Evolutionary conservation across 495 filamentous ascomycete genomes (phyloP), one percentile per base, ranked within the genome.

Genomic region (Neurospora sp.): DNA sequence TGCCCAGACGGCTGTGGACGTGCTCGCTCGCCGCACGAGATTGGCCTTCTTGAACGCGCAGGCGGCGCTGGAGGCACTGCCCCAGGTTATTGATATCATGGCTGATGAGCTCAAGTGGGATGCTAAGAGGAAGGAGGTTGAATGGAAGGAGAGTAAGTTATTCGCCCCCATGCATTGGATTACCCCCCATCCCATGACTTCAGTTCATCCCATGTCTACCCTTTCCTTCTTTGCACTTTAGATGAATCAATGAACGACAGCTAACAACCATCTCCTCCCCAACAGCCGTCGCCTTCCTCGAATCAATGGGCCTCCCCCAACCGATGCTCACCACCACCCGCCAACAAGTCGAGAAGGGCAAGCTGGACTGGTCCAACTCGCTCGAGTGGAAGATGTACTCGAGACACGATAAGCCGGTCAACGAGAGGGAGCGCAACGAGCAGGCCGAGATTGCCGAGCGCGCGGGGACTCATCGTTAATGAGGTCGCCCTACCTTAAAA

Each of bases 21-120:
- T 98, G 27, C 83, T 99, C 27, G 96, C 95, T 8, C 87, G 96
- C 42, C 86, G 96, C 70, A 99, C 92, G 68, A 86, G 96, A 45
- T 82, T 99, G 73, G 93, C 96, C 14, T 99, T 99, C 83, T 79
- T 99, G 76, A 99, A 99, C 78, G 94, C 94, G 17, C 94, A 98
- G 82, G 96, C 96, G 4, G 93, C 95, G 9, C 87, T 98, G 37
- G 96, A 99, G 83, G 92, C 93, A 1, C 85, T 98, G 69, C 96
- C 96, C 3, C 85, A 78, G 70, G 88, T 99, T 22, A 97, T 99
- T 79, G 96, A 99, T 79, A 85, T 98, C 72, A 99, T 99, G 96
- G 87, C 82, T 70, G 89, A 91, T 78, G 96, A 99, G 84, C 81
- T 98, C 73, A 86, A 89, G 61, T 99, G 96, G 96, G 89, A 90